These are phyloP conservation scores for Kluyveromyces sp. DNA, from an alignment of 1,139 yeast species.

Conservation along the genomic window DNA sequence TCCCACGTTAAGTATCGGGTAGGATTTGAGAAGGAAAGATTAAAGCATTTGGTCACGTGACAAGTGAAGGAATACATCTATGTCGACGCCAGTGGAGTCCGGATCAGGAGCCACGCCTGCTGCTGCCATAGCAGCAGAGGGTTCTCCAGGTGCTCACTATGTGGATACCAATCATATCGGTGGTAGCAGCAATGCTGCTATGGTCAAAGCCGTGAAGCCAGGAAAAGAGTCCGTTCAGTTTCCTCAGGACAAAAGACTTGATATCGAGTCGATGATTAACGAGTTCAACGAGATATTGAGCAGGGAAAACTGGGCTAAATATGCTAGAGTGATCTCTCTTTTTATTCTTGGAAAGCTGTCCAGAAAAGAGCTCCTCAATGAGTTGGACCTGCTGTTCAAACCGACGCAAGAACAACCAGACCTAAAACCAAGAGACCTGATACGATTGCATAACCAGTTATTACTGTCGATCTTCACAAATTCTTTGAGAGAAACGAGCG, in stretches of 20 bases:
- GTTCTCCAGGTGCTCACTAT: neutral
- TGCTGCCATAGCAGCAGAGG: neutral
- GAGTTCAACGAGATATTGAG: conserved; percentile 72
- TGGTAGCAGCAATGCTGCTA: neutral
- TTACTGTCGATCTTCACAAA: conserved; percentile 78
- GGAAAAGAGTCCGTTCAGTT: neutral
- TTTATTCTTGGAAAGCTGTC: conserved; percentile 78
- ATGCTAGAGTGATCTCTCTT: conserved; percentile 69
- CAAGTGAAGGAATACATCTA: neutral
- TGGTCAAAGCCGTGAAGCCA: neutral
- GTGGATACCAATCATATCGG: neutral
- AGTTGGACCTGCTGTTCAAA: conserved; percentile 24
- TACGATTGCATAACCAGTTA: conserved; percentile 69
- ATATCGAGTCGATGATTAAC: conserved; percentile 63
- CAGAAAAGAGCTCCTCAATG: conserved; percentile 51
- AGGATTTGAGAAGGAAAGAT: too few relatives aligned
- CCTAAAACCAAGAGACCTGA: conserved; percentile 15
- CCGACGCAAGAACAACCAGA: conserved; percentile 18
- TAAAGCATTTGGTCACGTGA: too few relatives aligned
- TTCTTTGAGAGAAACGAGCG: conserved; percentile 50
- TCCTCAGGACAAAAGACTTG: conserved; percentile 45
- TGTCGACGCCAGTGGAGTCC: neutral
- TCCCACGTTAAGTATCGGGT: neutral
- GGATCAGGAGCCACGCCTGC: neutral
- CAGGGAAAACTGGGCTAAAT: conserved; percentile 67